phyloP scores from a whole-genome alignment of 2,329 filamentous ascomycete species.

The Fusarium phyllophilum region DNA sequence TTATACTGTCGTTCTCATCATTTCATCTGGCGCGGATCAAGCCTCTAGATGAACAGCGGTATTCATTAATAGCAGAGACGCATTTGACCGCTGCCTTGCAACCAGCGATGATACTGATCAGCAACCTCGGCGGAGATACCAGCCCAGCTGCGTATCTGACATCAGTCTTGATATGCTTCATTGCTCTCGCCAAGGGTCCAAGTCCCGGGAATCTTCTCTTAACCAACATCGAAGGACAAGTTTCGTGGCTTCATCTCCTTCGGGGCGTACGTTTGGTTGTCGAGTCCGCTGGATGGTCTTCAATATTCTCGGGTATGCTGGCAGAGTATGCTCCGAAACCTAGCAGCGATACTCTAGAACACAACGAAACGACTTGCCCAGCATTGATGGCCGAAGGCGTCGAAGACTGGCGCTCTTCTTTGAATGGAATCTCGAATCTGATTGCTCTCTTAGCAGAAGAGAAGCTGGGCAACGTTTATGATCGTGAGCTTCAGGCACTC shows the following conservation, averaged over 20 bases:
- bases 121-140: background rate
- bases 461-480: background rate
- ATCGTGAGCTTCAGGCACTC: background rate
- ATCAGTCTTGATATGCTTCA: background rate
- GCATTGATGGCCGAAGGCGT: background rate
- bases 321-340: background rate
- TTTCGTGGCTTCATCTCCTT: background rate
- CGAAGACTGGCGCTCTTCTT: background rate
- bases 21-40: background rate
- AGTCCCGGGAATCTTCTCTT: background rate
- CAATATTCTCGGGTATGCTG: background rate
- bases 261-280: background rate
- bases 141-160: background rate
- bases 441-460: background rate
- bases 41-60: background rate
- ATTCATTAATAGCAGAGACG: background rate
- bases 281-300: background rate
- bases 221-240: background rate
- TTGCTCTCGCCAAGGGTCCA: background rate
- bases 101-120: background rate
- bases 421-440: background rate
- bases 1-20: background rate
- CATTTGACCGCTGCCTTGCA: background rate
- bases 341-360: rapidly evolving
- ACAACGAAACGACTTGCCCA: background rate